phyloP scores from a whole-genome alignment of 2,329 filamentous ascomycete genomes.

The Colletotrichum paranaense region DNA sequence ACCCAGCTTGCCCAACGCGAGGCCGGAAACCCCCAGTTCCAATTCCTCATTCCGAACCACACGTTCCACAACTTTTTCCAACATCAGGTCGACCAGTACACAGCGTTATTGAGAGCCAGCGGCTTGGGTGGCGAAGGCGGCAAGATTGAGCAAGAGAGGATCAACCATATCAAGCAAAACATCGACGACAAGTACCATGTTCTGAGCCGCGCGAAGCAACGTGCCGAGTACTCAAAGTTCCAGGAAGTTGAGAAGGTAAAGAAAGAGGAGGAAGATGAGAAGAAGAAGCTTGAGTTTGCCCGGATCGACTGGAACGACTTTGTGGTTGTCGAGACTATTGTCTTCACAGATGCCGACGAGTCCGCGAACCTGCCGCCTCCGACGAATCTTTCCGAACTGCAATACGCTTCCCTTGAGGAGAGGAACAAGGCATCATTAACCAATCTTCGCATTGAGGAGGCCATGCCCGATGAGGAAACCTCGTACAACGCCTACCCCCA shows the following conservation, averaged over 20 bases:
- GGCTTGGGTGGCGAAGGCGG: constrained; percentile 74
- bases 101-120: constrained; percentile 76
- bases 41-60: constrained; percentile 95
- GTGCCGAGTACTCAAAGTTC: constrained; percentile 88
- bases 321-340: constrained; percentile 92
- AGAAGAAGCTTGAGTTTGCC: constrained; percentile 79
- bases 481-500: constrained; percentile 62
- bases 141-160: constrained; percentile 77
- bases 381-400: constrained; percentile 88
- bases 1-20: constrained; percentile 90
- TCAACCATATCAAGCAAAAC: constrained; percentile 79
- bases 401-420: constrained; percentile 94
- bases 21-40: constrained; percentile 91
- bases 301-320: constrained; percentile 99
- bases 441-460: constrained; percentile 91
- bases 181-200: constrained; percentile 83
- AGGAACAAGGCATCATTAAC: constrained; percentile 91
- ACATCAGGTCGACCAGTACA: constrained; percentile 92
- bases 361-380: constrained; percentile 87
- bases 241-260: constrained; percentile 88
- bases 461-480: constrained; percentile 84
- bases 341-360: constrained; percentile 91
- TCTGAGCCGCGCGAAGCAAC: constrained; percentile 82
- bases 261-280: constrained; percentile 88
- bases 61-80: constrained; percentile 97